Evolutionary conservation across 495 filamentous ascomycete genomes (phyloP), one percentile per base, ranked within the genome.

Genomic region (Aeminium ludgeri): DNA sequence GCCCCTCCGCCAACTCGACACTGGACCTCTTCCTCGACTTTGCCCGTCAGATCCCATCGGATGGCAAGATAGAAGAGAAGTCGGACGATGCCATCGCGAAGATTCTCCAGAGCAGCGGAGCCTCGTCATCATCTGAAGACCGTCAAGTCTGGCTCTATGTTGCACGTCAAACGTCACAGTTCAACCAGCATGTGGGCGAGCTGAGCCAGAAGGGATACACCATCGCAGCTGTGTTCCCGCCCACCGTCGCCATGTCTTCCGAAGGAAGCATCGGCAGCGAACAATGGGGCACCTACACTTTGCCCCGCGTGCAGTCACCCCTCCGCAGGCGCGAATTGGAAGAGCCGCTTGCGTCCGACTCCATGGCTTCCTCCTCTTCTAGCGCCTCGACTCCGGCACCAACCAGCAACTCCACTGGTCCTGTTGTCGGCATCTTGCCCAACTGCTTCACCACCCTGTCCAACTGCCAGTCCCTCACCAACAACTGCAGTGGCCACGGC

Each of bases 401-500:
- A 38, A 18, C 35, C 32, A 45, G 46, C 47, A 48, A 53, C 46
- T 36, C 31, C 43, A 35, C 29, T 20, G 19, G 42, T 40, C 34
- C 57, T 55, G 64, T 49, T 25, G 32, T 29, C 11, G 59, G 59
- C 51, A 51, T 59, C 34, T 53, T 62, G 19, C 69, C 72, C 18
- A 45, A 70, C 43, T 93, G 84, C 64, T 78, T 85, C 61, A 36
- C 58, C 33, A 72, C 68, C 7, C 61, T 71, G 43, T 66, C 71
- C 15, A 60, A 65, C 41, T 89, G 82, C 59, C 56, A 64, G 19
- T 59, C 58, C 29, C 53, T 60, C 34, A 94, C 86, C 11, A 66
- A 69, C 52, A 68, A 69, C 47, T 93, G 86, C 62, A 79, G 76
- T 2, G 72, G 74, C 36, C 86, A 84, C 60, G 86, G 86, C 23